Conservation (phyloP, 2,329 filamentous ascomycete species). For the Endocalyx cinctus region DNA sequence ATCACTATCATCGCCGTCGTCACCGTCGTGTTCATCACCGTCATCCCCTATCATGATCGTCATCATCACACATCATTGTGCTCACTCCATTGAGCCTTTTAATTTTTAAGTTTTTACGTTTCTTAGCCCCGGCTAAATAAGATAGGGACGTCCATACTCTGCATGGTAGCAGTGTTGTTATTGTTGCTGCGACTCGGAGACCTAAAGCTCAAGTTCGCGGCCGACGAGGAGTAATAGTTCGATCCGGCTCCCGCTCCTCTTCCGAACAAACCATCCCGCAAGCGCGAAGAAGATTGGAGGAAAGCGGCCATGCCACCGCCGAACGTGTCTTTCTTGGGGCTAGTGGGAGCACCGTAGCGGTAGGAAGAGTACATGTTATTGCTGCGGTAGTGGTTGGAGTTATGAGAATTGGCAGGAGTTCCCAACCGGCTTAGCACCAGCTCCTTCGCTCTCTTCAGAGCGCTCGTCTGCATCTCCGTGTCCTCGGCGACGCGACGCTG, state of each 20-base stretch:
- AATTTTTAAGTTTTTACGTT: too few relatives aligned
- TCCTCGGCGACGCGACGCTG: slow-evolving; percentile 55
- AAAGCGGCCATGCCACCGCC: slow-evolving; percentile 31
- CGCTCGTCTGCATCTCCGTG: slow-evolving; percentile 47
- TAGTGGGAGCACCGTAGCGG: slow-evolving; percentile 21
- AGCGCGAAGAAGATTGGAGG: too few relatives aligned
- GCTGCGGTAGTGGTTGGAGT: slow-evolving; percentile 23
- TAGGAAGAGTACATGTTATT: too few relatives aligned
- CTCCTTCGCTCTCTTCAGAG: slow-evolving; percentile 55
- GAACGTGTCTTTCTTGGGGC: slow-evolving; percentile 28
- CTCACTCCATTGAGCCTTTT: too few relatives aligned
- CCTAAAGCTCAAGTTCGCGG: slow-evolving; percentile 2
- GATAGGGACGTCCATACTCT: slow-evolving; percentile 54
- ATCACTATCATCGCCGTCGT: too few relatives aligned
- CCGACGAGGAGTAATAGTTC: slow-evolving; percentile 14
- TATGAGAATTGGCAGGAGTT: slow-evolving; percentile 20
- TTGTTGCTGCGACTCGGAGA: neutral
- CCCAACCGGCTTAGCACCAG: slow-evolving; percentile 56
- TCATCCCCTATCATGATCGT: too few relatives aligned
- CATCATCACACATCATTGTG: too few relatives aligned
- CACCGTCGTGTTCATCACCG: too few relatives aligned
- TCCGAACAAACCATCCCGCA: slow-evolving; percentile 40
- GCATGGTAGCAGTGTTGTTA: slow-evolving; percentile 29
- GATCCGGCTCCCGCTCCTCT: slow-evolving; percentile 21
- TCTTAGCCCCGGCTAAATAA: slow-evolving; percentile 44